These are phyloP conservation scores for Rhodamnia argentea DNA, from an alignment of 345 rosid species.

Conservation along the genomic window DNA sequence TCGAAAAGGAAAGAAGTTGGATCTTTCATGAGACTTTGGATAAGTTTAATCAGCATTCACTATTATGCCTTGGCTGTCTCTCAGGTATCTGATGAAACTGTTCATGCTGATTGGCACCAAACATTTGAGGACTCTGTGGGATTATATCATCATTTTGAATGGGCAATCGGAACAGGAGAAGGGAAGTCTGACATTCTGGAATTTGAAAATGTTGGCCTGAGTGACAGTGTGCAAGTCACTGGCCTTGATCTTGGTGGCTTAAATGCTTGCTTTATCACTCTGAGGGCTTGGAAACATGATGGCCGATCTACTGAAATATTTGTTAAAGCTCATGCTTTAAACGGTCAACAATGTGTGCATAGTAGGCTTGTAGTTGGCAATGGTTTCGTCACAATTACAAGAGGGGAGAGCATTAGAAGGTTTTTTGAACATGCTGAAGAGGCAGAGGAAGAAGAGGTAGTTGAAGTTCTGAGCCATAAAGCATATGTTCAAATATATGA, in stretches of 20 bases:
- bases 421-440: constrained; percentile 98
- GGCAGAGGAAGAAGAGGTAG: constrained; percentile 98
- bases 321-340: constrained; percentile 88
- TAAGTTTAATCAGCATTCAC: background rate
- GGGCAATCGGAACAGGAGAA: constrained; percentile 92
- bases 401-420: constrained; percentile 70
- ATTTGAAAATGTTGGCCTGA: constrained; percentile 74
- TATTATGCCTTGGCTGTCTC: constrained; percentile 4
- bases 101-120: constrained; percentile 84
- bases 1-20: background rate
- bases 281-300: constrained; percentile 75
- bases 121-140: constrained; percentile 62
- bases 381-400: constrained; percentile 74
- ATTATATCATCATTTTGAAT: constrained; percentile 77
- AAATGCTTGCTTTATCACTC: constrained; percentile 68
- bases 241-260: constrained; percentile 65
- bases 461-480: background rate
- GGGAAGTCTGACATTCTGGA: constrained; percentile 82
- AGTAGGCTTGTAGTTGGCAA: constrained; percentile 89
- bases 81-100: constrained; percentile 68
- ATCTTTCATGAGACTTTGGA: background rate
- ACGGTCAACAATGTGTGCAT: constrained; percentile 82
- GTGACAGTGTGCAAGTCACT: constrained; percentile 44
- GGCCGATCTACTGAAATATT: constrained; percentile 71
- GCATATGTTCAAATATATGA: background rate